Percentiles rank a stretch among this genome's conserved stretches.
These are phyloP conservation scores for Schizosaccharomyces octosporus DNA, from an alignment of 805 yeast species.

Conservation along the genomic window DNA sequence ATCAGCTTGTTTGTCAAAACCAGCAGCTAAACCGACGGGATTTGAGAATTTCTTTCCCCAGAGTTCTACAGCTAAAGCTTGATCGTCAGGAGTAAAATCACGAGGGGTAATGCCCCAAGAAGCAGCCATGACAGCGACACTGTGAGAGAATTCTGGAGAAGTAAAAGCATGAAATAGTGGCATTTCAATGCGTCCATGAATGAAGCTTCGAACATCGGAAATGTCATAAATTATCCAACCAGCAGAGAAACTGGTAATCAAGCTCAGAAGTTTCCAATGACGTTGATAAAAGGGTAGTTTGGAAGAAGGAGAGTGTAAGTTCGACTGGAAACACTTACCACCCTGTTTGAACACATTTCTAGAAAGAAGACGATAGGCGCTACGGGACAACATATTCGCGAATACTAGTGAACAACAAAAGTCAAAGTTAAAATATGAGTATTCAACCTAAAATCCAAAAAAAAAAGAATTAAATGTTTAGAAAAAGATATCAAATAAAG, in stretches of 20 bases:
- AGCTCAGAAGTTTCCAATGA: neutral
- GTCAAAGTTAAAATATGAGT: no score
- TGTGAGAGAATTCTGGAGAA: constrained; percentile 73
- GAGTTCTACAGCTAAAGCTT: constrained; percentile 25
- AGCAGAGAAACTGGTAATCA: neutral
- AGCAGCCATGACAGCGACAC: constrained; percentile 43
- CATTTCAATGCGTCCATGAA: constrained; percentile 59
- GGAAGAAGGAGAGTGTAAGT: neutral
- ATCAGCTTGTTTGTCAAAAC: constrained; percentile 81
- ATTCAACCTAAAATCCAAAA: no score
- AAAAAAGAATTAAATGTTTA: no score
- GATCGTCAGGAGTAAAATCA: constrained; percentile 17
- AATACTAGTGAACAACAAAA: no score
- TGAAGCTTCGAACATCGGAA: constrained; percentile 55
- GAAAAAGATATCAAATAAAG: no score
- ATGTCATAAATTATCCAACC: constrained; percentile 12
- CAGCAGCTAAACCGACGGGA: constrained; percentile 89
- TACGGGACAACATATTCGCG: no score
- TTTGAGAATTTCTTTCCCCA: constrained; percentile 32
- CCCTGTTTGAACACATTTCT: neutral
- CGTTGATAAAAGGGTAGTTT: neutral
- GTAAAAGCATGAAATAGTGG: constrained; percentile 47
- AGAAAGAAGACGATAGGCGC: no score
- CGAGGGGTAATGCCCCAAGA: constrained; percentile 45
- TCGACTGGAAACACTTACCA: neutral